Base-by-base conservation (phyloP, 2,329 filamentous ascomycete species). In the Orbilia brochopaga region DNA sequence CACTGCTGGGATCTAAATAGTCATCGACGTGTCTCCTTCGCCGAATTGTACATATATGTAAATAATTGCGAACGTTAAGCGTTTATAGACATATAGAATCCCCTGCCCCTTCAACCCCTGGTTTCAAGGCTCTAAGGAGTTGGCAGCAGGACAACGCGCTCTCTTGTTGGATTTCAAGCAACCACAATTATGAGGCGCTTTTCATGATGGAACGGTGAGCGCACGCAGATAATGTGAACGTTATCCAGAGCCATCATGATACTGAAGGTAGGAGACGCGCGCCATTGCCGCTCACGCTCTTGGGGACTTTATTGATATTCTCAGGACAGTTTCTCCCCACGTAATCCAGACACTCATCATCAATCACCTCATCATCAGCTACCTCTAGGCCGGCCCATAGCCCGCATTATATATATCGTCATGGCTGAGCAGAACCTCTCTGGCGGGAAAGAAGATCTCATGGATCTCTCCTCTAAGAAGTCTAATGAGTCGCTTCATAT, bases 91-190 rank as follows among this genome's bases (percentile, higher is more conserved):
- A 32, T 32, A n/a, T 32, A 32, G 3, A 32, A 3, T 32, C 4
- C 27, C 27, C 27, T 32, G 27, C 15, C 13, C 5, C 5, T 17
- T 5, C n/a, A 3, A 15, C 5, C 11, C 5, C 15, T 42, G 2
- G n/a, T 42, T 6, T 17, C 11, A n/a, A n/a, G n/a, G n/a, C n/a
- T n/a, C n/a, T n/a, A n/a, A n/a, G n/a, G n/a, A n/a, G n/a, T n/a
- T n/a, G n/a, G n/a, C n/a, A n/a, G n/a, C n/a, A n/a, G n/a, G 19
- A 19, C 59, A 63, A 63, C 59, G 11, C 59, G 19, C 0, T 5
- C 19, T 32, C n/a, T 17, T 44, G 62, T 66, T 66, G 62, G 11
- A 66, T 48, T 59, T 66, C 59, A 4, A 8, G 40, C 10, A 24
- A 37, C 35, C 2, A 40, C 1, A 27, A 21, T 32, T 42, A 24